Conservation (phyloP, 2,329 filamentous ascomycete species). For the Ascochyta clinopodiicola region DNA sequence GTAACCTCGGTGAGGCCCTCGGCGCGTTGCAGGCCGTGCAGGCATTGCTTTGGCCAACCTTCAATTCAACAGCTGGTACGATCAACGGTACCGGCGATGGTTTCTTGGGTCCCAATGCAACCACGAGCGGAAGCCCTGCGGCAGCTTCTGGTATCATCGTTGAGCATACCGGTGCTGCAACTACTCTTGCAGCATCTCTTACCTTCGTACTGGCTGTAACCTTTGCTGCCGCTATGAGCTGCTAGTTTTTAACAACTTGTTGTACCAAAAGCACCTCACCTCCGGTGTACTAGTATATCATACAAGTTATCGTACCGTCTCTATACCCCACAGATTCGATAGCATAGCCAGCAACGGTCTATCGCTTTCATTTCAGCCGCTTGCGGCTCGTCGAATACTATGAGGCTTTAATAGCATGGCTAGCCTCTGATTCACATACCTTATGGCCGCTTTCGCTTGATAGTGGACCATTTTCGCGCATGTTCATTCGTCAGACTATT, state of each 20-base stretch:
- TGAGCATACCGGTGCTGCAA: conserved; percentile 16
- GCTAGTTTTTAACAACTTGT: neutral
- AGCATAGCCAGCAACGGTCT: too few species aligned
- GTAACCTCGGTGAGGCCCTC: conserved; percentile 27
- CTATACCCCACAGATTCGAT: too few species aligned
- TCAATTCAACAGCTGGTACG: conserved; percentile 4
- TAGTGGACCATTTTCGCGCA: too few species aligned
- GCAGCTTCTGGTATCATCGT: conserved; percentile 9
- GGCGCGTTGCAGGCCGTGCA: conserved; percentile 34
- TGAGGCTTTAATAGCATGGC: too few species aligned
- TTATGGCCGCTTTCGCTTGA: too few species aligned
- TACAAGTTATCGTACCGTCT: too few species aligned
- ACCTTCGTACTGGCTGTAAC: conserved; percentile 17
- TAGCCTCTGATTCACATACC: too few species aligned
- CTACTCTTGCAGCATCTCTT: conserved; percentile 13
- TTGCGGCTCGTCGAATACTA: too few species aligned
- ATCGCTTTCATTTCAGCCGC: too few species aligned
- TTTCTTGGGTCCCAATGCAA: neutral
- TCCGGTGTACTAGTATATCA: too few species aligned
- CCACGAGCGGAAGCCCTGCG: conserved; percentile 6
- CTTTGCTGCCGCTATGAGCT: conserved; percentile 17
- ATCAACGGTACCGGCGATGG: neutral
- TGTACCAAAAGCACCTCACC: too few species aligned
- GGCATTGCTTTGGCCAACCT: conserved; percentile 28
- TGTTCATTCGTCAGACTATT: too few species aligned